phyloP scores from a whole-genome alignment of 75 land plant species.

The Sequoiadendron giganteum region DNA sequence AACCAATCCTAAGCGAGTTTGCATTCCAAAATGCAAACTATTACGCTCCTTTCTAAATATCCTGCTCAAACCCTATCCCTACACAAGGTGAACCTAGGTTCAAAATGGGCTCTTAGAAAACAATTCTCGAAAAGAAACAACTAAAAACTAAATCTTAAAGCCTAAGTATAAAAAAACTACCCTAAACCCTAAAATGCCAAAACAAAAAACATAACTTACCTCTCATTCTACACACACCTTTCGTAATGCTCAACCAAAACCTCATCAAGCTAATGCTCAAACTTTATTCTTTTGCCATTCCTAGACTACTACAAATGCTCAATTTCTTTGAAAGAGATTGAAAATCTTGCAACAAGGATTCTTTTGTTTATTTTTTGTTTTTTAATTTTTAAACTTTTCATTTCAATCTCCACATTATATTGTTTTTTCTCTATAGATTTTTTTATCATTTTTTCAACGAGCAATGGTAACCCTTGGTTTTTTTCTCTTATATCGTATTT shows the following conservation, averaged over 20 bases:
- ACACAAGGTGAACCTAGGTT: neutral
- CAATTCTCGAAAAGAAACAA: neutral
- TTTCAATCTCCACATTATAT: too few species aligned
- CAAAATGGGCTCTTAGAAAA: neutral
- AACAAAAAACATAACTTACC: neutral
- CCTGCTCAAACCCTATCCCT: too few species aligned
- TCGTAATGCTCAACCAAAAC: neutral
- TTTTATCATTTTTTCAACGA: too few species aligned
- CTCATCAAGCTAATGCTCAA: neutral
- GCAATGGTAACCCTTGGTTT: neutral
- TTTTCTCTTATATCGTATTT: too few species aligned
- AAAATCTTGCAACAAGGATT: neutral
- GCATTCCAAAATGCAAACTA: too few species aligned
- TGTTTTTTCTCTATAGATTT: too few species aligned
- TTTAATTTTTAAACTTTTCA: neutral
- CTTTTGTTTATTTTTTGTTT: too few species aligned
- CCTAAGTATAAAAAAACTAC: neutral
- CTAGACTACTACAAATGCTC: neutral
- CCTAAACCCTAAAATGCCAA: neutral
- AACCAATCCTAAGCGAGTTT: too few species aligned
- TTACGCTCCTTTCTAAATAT: too few species aligned
- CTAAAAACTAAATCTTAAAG: neutral
- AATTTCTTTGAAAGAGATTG: neutral
- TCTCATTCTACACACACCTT: neutral
- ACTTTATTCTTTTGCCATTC: neutral